These are phyloP conservation scores for Lasiodiplodia theobromae DNA, from an alignment of 2,329 filamentous ascomycete genomes.

Conservation along the genomic window DNA sequence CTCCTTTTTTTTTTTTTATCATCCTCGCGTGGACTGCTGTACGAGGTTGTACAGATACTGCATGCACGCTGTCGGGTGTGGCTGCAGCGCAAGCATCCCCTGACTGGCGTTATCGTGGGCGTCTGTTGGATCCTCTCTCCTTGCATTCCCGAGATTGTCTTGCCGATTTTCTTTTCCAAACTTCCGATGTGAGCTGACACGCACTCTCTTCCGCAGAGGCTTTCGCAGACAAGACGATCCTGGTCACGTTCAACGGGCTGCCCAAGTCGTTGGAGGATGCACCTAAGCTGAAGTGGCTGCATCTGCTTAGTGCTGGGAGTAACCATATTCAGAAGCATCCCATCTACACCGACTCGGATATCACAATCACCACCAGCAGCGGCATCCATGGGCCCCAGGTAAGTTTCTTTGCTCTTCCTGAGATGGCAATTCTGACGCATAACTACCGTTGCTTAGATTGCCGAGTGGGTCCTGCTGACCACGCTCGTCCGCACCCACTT, in stretches of 20 bases:
- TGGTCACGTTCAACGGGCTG: conserved; percentile 57
- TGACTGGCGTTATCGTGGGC: background rate
- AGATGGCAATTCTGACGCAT: background rate
- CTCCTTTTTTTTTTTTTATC: background rate
- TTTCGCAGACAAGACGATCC: conserved; percentile 53
- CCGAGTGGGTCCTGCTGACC: conserved; percentile 72
- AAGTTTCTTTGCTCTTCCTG: background rate
- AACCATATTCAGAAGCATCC: conserved; percentile 62
- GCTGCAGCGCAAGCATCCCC: conserved; percentile 8
- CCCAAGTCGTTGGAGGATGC: conserved; percentile 47
- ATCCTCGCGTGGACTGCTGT: conserved; percentile 5
- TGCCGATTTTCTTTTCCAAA: background rate
- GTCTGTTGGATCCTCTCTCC: background rate
- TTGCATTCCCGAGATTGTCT: background rate
- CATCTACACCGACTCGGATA: conserved; percentile 59
- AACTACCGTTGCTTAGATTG: conserved; percentile 49
- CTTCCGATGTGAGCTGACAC: background rate
- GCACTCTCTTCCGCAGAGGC: conserved; percentile 39
- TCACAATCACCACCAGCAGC: conserved; percentile 62
- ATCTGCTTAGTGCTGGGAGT: conserved; percentile 64
- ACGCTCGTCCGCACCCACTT: conserved; percentile 64
- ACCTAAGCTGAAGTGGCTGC: conserved; percentile 58
- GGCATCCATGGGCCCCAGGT: conserved; percentile 66
- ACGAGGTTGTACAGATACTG: conserved; percentile 14
- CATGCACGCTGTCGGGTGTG: conserved; percentile 8